These are phyloP conservation scores for Acacia concinna DNA, from an alignment of 331 rosid genomes.

Conservation along the genomic window DNA sequence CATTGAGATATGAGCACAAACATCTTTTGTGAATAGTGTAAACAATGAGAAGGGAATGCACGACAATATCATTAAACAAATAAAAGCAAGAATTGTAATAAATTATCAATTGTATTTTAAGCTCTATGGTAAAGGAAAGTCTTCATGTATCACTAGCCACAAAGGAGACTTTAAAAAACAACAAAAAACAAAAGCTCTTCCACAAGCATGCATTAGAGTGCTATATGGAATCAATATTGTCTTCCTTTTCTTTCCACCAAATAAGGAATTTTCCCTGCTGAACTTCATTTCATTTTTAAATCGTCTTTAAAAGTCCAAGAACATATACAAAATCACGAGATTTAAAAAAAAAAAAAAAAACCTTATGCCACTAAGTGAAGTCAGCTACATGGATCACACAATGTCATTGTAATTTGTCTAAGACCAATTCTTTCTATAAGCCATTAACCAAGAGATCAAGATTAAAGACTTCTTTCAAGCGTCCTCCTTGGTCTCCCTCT, in stretches of 20 bases:
- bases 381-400: too few relatives aligned
- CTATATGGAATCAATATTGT: background rate
- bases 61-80: conserved; percentile 23
- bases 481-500: too few relatives aligned
- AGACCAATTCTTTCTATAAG: too few relatives aligned
- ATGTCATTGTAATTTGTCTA: too few relatives aligned
- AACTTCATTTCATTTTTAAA: background rate
- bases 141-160: background rate
- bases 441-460: too few relatives aligned
- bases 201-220: background rate
- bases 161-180: background rate
- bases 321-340: background rate
- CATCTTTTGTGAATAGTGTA: conserved; percentile 10
- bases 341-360: background rate
- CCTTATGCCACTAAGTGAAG: too few relatives aligned
- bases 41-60: conserved; percentile 10
- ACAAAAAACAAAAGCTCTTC: background rate
- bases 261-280: conserved; percentile 3
- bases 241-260: conserved; percentile 7
- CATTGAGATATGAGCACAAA: conserved; percentile 23
- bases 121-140: conserved; percentile 19
- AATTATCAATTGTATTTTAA: conserved; percentile 16
- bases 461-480: too few relatives aligned
- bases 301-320: background rate
- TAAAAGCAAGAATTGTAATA: background rate